These are phyloP conservation scores for Colletotrichum cuscutae DNA, from an alignment of 2,329 filamentous ascomycete species.

Conservation along the genomic window DNA sequence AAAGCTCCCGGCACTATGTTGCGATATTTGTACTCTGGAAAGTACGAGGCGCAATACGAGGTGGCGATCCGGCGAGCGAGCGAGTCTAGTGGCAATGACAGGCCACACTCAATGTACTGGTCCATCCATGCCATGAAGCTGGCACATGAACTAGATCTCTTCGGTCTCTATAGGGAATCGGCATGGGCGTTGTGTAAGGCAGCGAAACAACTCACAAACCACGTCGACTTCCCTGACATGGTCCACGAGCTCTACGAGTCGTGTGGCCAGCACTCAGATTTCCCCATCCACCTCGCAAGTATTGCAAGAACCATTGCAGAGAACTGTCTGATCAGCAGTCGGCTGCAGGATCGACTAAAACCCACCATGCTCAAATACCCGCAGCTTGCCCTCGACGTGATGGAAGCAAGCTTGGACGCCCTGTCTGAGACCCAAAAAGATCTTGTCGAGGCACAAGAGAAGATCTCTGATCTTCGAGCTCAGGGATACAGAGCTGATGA, in stretches of 20 bases:
- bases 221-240: conserved; percentile 13
- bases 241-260: conserved; percentile 9
- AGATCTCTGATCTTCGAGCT: background rate
- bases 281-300: background rate
- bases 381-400: background rate
- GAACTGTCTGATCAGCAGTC: background rate
- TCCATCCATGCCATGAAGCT: background rate
- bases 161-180: background rate
- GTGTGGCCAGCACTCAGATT: background rate
- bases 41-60: conserved; percentile 2
- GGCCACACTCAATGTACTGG: conserved; percentile 1
- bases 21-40: conserved; percentile 9
- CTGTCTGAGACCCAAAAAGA: background rate
- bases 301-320: background rate
- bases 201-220: background rate
- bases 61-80: background rate
- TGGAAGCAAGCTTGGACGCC: conserved; percentile 2
- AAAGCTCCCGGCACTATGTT: background rate
- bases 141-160: background rate
- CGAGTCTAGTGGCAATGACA: background rate
- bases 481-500: background rate
- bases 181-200: background rate
- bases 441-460: background rate
- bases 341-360: background rate
- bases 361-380: background rate